Evolutionary conservation across 2,329 filamentous ascomycete species (phyloP).

Genomic region (Cercospora sesami): DNA sequence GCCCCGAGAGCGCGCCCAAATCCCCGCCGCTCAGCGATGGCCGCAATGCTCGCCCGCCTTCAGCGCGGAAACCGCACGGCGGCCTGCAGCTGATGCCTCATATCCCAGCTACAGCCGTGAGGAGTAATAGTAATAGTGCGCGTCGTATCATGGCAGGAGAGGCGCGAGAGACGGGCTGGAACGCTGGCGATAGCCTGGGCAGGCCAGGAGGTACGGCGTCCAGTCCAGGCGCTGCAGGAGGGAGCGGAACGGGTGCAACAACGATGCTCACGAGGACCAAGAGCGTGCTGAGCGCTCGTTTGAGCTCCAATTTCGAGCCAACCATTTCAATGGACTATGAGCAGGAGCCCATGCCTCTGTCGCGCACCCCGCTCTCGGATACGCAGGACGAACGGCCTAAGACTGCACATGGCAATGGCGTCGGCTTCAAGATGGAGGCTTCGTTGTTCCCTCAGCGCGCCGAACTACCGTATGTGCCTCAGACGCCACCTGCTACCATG

Average conservation of each 20-base stretch:
- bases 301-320: conserved; percentile 25
- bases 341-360: conserved; percentile 18
- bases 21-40: conserved; percentile 32
- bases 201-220: not conserved
- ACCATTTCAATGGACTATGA: not conserved
- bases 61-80: conserved; percentile 3
- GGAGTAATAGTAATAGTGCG: conserved; percentile 4
- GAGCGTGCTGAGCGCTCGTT: conserved; percentile 18
- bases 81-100: conserved; percentile 6
- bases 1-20: conserved; percentile 19
- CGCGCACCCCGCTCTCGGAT: conserved; percentile 1
- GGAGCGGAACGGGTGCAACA: conserved; percentile 20
- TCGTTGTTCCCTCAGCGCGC: conserved; percentile 29
- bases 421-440: conserved; percentile 27
- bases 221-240: conserved; percentile 8
- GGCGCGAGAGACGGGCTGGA: not conserved
- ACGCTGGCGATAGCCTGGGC: conserved; percentile 4
- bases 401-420: conserved; percentile 21
- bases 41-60: not conserved
- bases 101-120: not conserved
- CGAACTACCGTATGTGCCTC: conserved; percentile 14
- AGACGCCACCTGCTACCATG: conserved; percentile 18
- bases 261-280: conserved; percentile 10
- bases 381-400: conserved; percentile 16
- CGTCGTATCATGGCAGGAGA: conserved; percentile 8